Evolutionary conservation across 306 rosid species (phyloP), one percentile per base, ranked within the genome.

Genomic region (Casuarina glauca): DNA sequence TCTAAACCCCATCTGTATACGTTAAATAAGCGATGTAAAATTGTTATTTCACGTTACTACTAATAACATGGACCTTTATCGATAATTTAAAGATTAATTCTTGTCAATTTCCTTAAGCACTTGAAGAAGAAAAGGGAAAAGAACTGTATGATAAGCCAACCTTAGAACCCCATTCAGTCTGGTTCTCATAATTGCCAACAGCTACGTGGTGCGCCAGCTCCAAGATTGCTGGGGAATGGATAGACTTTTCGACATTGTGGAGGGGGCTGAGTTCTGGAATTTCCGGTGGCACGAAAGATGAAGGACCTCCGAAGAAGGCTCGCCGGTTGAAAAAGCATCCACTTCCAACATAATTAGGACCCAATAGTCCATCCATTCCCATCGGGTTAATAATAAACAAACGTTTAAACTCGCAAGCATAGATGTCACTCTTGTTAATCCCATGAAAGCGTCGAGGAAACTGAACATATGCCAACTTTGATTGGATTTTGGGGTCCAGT

Each of bases 361-460:
- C 90, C 0, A 4, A 44, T 1, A 77, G 3, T 16, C 90, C 90
- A 45, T 87, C 85, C 74, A 87, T 67, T 9, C 90, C 88, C 13
- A 1, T 0, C 0, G 79, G 60, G 55, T 84, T 71, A 1, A 87
- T 60, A 0, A 1, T 0, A 32, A n/a, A 84, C 42, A 80, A 0
- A 9, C n/a, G 6, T 15, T 39, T 84, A 49, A 4, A 5, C 4
- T 68, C 84, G 73, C 74, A 67, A 2, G 74, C 84, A 44, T 84
- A 84, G 46, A 74, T 84, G 68, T 84, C 87, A 0, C 61, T 74
- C 39, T 66, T 69, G 51, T 84, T 77, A 64, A 84, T 67, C 17
- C 87, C 82, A 11, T 51, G 74, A 68, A 68, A 86, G 0, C 78
- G 69, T 54, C 82, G 90, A 16, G 88, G 88, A n/a, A 87, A 84